Base-by-base conservation (phyloP, 2,329 filamentous ascomycete species). In the Aspergillus japonicus region DNA sequence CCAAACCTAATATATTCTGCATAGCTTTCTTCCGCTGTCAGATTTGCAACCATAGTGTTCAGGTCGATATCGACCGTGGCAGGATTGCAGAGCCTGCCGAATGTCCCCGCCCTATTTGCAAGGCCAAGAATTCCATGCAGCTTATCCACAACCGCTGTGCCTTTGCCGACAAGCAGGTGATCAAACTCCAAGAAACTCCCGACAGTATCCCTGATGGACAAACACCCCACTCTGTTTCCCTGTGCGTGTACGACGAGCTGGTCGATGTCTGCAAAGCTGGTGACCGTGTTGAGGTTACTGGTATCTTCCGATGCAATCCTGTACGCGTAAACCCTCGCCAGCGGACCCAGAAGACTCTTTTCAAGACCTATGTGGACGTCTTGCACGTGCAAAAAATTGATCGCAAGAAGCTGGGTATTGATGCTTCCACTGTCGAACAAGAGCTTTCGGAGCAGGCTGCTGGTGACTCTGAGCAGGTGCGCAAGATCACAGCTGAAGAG, bases 201-300 rank as follows among this genome's bases (percentile, higher is more conserved):
- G 95, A 99, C 75, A 91, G 87, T 42, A 90, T 99, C 19, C 95
- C 95, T 52, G 90, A 96, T 66, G 95, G 95, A 19, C 95, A 99
- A 78, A 99, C 95, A 21, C 95, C 95, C 14, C 95, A 99, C 77
- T 96, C 94, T 0, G 95, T 99, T 26, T 97, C 94, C 0, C 86
- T 99, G 53, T 97, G 94, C 71, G 91, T 93, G 12, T 98, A 99
- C 74, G 94, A 98, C 71, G 95, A 99, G 75, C 82, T 99, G 55
- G 96, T 99, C 0, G 95, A 99, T 78, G 89, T 96, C 58, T 98
- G 95, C 83, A 98, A 97, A 77, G 95, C 95, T 56, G 95, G 95
- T 86, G 95, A 99, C 75, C 87, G 95, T 60, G 89, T 99, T 42
- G 89, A 96, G 76, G 89, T 99, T 60, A 99, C 95, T 7, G 95